These are phyloP conservation scores for Rhodotorula glutinis DNA, from an alignment of 1,284 basidiomycete species.

Conservation along the genomic window DNA sequence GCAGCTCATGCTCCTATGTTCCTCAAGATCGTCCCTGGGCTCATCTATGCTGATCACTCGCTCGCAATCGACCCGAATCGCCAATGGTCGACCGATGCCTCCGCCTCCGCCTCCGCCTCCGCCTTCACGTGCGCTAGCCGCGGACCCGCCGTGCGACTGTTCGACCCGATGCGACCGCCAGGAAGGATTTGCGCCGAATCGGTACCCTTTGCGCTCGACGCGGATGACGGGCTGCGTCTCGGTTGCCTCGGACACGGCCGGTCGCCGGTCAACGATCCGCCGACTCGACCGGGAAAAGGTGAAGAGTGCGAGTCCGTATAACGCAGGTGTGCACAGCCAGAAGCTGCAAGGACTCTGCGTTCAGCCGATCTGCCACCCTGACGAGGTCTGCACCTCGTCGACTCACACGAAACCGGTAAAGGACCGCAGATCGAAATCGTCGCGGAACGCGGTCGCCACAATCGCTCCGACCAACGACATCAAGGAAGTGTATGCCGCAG, in stretches of 20 bases:
- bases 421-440: not conserved
- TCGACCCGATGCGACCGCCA: no score
- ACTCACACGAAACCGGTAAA: not conserved
- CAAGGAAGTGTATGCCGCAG: not conserved
- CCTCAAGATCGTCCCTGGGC: not conserved
- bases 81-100: not conserved
- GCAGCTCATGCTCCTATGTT: not conserved
- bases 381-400: no score
- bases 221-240: not conserved
- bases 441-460: not conserved
- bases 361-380: no score
- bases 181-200: no score
- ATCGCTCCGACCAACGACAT: not conserved
- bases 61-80: not conserved
- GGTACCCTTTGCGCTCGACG: not conserved
- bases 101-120: no score
- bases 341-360: not conserved
- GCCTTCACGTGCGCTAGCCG: no score
- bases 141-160: no score
- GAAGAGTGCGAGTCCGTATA: not conserved
- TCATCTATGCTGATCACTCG: not conserved
- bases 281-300: not conserved
- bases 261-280: not conserved
- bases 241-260: no score
- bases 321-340: not conserved